Evolutionary conservation across 2,329 filamentous ascomycete genomes (phyloP).

Genomic region (Calonectria honghensis): DNA sequence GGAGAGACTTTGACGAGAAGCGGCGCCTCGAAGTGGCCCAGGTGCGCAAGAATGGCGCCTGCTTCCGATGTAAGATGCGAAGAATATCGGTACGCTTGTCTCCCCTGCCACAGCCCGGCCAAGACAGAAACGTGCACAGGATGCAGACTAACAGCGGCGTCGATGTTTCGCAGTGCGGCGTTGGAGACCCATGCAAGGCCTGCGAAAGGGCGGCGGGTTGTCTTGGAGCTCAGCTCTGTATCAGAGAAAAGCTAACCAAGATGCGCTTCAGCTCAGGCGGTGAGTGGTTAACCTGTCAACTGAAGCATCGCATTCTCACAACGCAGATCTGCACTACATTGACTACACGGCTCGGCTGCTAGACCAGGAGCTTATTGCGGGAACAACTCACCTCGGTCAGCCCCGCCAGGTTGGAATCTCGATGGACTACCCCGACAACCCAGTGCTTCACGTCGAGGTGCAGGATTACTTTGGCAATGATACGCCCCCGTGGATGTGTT

Average conservation of each 20-base stretch:
- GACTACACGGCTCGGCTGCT: conserved; percentile 55
- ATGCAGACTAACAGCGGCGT: conserved; percentile 29
- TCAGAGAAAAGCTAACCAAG: conserved; percentile 54
- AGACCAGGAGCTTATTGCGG: conserved; percentile 54
- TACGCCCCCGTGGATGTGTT: conserved; percentile 54
- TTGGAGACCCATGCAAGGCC: conserved; percentile 52
- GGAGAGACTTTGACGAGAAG: conserved; percentile 54
- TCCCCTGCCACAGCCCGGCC: neutral
- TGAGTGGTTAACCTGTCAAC: conserved; percentile 34
- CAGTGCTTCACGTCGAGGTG: conserved; percentile 50
- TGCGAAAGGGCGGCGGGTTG: conserved; percentile 53
- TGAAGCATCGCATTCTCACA: conserved; percentile 29
- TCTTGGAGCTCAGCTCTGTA: conserved; percentile 53
- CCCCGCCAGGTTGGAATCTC: conserved; percentile 52
- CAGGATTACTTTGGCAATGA: conserved; percentile 53
- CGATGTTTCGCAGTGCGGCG: conserved; percentile 47
- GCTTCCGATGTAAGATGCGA: conserved; percentile 54
- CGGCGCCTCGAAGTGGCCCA: conserved; percentile 54
- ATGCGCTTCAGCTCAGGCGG: conserved; percentile 55
- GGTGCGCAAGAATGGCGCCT: conserved; percentile 54
- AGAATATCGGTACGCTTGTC: conserved; percentile 52
- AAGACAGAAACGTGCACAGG: neutral
- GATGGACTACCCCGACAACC: conserved; percentile 55
- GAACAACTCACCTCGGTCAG: conserved; percentile 54
- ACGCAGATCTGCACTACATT: conserved; percentile 55